These are phyloP conservation scores for Ophiostoma ulmi DNA, from an alignment of 2,329 filamentous ascomycete species.

Conservation along the genomic window DNA sequence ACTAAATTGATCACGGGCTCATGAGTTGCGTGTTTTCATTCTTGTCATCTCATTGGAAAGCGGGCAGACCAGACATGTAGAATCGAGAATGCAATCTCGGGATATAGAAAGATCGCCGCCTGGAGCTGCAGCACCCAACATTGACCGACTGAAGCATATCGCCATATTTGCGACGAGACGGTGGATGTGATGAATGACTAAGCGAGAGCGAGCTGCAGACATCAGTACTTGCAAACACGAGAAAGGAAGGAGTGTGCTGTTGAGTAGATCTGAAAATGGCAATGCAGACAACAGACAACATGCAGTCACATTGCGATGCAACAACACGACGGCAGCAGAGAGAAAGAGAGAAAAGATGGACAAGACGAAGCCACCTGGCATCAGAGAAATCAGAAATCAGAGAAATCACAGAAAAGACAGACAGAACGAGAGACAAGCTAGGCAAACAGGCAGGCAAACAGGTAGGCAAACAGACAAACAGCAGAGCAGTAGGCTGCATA, in stretches of 20 bases:
- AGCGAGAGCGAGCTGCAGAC: not conserved
- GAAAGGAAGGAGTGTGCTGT: not conserved
- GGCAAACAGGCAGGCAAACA: not conserved
- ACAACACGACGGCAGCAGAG: not conserved
- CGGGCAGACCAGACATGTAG: not conserved
- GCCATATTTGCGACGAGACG: not conserved
- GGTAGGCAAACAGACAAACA: not conserved
- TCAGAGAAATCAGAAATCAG: not conserved
- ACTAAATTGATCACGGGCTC: not conserved
- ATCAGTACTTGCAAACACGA: not conserved
- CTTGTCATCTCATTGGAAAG: not conserved
- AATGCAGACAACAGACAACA: slow-evolving; percentile 8
- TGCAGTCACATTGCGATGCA: not conserved
- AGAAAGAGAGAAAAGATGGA: not conserved
- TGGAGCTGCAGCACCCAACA: too few species aligned
- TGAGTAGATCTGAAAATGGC: not conserved
- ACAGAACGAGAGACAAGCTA: not conserved
- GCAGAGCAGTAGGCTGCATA: not conserved
- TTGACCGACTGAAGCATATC: not conserved
- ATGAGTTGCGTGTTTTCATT: not conserved
- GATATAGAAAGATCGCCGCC: not conserved
- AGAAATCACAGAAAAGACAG: not conserved
- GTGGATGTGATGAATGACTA: not conserved
- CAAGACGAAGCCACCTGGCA: not conserved
- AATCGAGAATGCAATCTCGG: not conserved